Conservation (phyloP, 2,329 filamentous ascomycete genomes). For the Penicillium paneum region DNA sequence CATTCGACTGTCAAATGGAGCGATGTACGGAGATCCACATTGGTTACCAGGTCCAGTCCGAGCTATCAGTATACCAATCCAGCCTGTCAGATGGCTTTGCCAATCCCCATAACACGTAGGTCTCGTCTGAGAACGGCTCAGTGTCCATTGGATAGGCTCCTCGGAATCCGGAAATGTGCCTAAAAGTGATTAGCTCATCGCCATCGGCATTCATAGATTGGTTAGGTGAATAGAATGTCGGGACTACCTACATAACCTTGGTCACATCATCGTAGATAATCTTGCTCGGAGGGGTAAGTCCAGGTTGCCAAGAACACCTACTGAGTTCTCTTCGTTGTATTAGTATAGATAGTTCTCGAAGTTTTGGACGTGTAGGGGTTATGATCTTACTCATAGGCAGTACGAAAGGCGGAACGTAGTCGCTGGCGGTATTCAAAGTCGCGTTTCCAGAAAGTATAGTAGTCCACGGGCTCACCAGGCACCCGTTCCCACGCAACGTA, state of each 20-base stretch:
- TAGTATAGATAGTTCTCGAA: neutral
- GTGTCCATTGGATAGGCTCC: neutral
- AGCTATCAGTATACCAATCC: neutral
- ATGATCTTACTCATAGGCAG: neutral
- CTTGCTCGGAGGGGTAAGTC: neutral
- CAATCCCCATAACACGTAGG: constrained; percentile 1
- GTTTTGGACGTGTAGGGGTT: neutral
- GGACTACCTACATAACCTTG: constrained; percentile 1
- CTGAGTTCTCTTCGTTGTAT: constrained; percentile 1
- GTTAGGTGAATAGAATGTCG: neutral
- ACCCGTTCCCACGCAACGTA: constrained; percentile 2
- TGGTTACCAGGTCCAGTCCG: neutral
- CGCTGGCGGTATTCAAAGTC: neutral
- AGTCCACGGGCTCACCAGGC: neutral
- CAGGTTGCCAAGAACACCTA: neutral
- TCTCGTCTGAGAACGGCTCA: constrained; percentile 1
- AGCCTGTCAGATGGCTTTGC: neutral
- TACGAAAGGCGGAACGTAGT: neutral
- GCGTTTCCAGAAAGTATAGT: neutral
- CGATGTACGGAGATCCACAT: neutral
- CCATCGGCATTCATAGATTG: neutral
- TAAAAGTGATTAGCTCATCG: neutral
- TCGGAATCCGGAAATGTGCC: constrained; percentile 1
- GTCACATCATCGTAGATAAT: neutral
- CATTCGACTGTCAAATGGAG: neutral